These are phyloP conservation scores for Aspergillus nanangensis DNA, from an alignment of 495 filamentous ascomycete genomes.

Conservation along the genomic window DNA sequence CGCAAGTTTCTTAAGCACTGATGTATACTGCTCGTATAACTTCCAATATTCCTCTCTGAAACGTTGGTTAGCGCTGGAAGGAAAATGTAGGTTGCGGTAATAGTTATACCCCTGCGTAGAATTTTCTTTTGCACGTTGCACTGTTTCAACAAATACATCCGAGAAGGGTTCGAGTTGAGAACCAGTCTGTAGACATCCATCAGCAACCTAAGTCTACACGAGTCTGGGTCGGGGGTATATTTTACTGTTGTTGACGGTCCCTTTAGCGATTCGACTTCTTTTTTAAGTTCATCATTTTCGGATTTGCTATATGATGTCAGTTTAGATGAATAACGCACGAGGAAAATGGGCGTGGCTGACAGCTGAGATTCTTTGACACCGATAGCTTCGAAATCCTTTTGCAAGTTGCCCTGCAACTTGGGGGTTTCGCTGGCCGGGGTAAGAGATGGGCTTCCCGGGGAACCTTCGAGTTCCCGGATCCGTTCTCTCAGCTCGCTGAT, in stretches of 20 bases:
- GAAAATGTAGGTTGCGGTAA: neutral
- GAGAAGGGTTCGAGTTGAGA: conserved; percentile 33
- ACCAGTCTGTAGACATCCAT: conserved; percentile 23
- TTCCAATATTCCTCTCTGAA: conserved; percentile 44
- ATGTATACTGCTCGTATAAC: conserved; percentile 40
- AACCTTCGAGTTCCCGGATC: conserved; percentile 46
- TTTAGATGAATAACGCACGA: conserved; percentile 13
- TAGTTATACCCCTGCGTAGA: conserved; percentile 35
- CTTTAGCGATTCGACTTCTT: conserved; percentile 36
- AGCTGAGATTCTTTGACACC: conserved; percentile 38
- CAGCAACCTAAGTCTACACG: too few species aligned
- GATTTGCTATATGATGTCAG: conserved; percentile 26
- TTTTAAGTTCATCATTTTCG: conserved; percentile 40
- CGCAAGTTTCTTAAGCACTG: conserved; percentile 35
- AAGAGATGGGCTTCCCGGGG: conserved; percentile 36
- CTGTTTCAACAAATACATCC: conserved; percentile 29
- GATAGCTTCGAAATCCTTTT: conserved; percentile 43
- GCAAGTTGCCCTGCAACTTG: conserved; percentile 37
- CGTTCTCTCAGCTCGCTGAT: conserved; percentile 51
- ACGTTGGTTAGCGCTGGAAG: neutral
- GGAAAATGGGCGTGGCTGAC: conserved; percentile 18
- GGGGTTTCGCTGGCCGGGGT: conserved; percentile 36
- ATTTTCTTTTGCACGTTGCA: conserved; percentile 32
- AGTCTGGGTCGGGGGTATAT: too few species aligned
- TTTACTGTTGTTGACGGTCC: conserved; percentile 23